A percentile compares a stretch with the other conserved stretches of the same genome.
Evolutionary conservation across 108 stramenopile genomes (phyloP).

Genomic region (Nitzschia sp.): DNA sequence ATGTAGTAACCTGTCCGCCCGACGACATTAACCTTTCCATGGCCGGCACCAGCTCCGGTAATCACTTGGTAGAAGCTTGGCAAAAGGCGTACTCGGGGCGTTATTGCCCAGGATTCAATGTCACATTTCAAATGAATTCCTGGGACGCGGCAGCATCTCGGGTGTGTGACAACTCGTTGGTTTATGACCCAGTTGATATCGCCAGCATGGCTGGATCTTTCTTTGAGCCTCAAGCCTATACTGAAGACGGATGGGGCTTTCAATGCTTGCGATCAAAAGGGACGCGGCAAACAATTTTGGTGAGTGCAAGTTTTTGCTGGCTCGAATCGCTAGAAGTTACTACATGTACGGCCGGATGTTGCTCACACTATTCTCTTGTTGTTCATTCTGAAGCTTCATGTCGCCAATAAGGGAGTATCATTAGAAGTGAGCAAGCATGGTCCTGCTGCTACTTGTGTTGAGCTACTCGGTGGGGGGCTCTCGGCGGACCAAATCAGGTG

Average conservation of each 20-base stretch:
- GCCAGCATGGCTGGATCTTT: conserved; percentile 14
- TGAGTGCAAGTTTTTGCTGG: too few relatives aligned
- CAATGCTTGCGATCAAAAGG: not conserved
- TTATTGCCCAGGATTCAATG: not conserved
- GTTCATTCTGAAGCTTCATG: too few relatives aligned
- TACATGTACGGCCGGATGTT: too few relatives aligned
- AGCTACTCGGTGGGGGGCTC: conserved; percentile 5
- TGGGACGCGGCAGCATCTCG: conserved; percentile 3
- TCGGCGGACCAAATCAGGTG: conserved; percentile 29
- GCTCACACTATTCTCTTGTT: too few relatives aligned
- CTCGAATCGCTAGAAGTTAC: too few relatives aligned
- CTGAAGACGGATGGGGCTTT: conserved; percentile 13
- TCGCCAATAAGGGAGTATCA: conserved; percentile 21
- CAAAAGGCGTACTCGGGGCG: not conserved
- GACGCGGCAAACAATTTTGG: not conserved
- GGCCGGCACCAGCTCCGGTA: not conserved
- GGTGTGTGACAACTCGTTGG: conserved; percentile 13
- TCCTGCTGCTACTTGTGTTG: conserved; percentile 12
- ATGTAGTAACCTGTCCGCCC: not conserved
- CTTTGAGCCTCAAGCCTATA: not conserved
- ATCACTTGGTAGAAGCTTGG: not conserved
- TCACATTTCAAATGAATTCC: not conserved
- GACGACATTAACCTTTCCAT: not conserved
- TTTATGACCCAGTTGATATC: conserved; percentile 14
- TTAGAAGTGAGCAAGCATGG: conserved; percentile 13